A percentile compares a stretch with the other conserved stretches of the same genome.
phyloP scores from a whole-genome alignment of 1,139 yeast genomes.

The Entelexis sorbosivorans region DNA sequence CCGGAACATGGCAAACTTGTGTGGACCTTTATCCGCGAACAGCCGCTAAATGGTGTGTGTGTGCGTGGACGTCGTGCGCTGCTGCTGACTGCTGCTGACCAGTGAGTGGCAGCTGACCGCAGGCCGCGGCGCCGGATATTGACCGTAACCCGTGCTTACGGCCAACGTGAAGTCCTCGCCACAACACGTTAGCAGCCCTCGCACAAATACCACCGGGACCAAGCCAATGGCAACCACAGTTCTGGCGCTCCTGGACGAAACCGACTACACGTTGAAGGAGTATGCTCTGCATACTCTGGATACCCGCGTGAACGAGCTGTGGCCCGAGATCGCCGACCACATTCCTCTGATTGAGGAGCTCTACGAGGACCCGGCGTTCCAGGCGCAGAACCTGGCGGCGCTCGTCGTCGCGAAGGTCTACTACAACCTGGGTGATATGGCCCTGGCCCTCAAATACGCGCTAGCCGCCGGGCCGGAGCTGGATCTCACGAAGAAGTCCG shows the following conservation, averaged over 20 bases:
- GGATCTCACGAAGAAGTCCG: slow-evolving; percentile 61
- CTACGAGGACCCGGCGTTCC: slow-evolving; percentile 72
- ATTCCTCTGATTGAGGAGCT: slow-evolving; percentile 78
- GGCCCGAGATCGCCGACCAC: slow-evolving; percentile 96
- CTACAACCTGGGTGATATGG: slow-evolving; percentile 90
- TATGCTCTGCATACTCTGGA: slow-evolving; percentile 80
- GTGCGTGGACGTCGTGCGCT: neutral
- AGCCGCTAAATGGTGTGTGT: no score
- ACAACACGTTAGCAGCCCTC: neutral
- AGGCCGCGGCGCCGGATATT: no score
- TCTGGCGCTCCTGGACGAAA: slow-evolving; percentile 76
- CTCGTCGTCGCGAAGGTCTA: slow-evolving; percentile 87
- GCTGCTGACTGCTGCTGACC: neutral
- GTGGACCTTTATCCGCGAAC: no score
- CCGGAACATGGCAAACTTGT: no score
- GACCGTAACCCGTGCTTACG: neutral
- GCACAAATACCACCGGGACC: neutral
- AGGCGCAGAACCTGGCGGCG: slow-evolving; percentile 76
- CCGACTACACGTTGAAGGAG: slow-evolving; percentile 62
- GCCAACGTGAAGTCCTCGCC: neutral
- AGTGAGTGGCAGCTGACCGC: no score
- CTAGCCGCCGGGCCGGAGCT: slow-evolving; percentile 75
- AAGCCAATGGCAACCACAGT: slow-evolving; percentile 61
- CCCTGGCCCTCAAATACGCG: slow-evolving; percentile 79
- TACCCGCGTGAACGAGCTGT: slow-evolving; percentile 73